Evolutionary conservation across 1,139 yeast species (phyloP), one percentile per base, ranked within the genome.

Genomic region (Debaryomycetaceae sp.): DNA sequence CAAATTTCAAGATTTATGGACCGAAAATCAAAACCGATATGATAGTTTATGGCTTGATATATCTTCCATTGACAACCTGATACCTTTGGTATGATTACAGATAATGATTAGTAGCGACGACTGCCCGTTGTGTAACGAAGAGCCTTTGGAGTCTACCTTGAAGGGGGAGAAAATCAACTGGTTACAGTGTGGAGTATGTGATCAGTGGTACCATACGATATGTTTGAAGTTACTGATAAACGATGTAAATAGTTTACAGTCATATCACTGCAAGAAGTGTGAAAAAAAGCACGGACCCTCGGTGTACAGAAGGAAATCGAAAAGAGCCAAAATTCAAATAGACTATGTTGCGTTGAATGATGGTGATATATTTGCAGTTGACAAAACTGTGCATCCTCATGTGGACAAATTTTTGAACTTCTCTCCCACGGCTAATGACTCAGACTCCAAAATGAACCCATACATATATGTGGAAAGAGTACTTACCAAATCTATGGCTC

Each of bases 341-440:
- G 96, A 90, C 60, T 90, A 90, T 58, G 83, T 81, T 7, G 95
- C 96, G 0, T 66, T 90, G 53, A 80, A 90, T 57, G 85, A 82
- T 42, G 96, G 96, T 1, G 87, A 83, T 35, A 69, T 76, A 6
- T 74, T 68, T 56, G 77, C 82, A n/a, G 75, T 82, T 29, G 78
- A 79, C 47, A 73, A 80, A 49, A 68, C 80, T 41, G 64, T 69
- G 37, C 91, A 85, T 58, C 87, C 88, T 5, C 90, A 86, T 60
- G 77, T 81, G 8, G 62, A 60, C 7, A 47, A 56, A 20, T 73
- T 80, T 46, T 51, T 60, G 33, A 52, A 48, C 24, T 68, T 63
- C 49, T 56, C 35, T 4, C 48, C 47, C 6, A 52, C 49, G 34
- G 60, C 55, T 5, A 49, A 50, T 43, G 39, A 41, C 9, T 42